phyloP scores from a whole-genome alignment of 805 yeast genomes.

The Wickerhamomyces sydowiorum region DNA sequence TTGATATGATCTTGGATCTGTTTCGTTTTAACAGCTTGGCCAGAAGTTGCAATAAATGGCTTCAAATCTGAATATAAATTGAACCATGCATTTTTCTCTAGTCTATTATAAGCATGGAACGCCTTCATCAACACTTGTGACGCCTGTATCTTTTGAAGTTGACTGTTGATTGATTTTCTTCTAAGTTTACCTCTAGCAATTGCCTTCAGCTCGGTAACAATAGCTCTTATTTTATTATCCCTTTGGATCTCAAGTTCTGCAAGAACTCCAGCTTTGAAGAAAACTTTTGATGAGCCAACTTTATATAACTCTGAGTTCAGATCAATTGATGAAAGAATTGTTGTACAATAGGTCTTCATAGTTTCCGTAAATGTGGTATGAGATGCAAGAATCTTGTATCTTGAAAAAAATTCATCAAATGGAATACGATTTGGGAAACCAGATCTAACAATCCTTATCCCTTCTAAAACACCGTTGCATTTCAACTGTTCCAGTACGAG shows the following conservation, averaged over 20 bases:
- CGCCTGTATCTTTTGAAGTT: slow-evolving; percentile 61
- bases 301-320: slow-evolving; percentile 78
- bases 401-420: slow-evolving; percentile 69
- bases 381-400: slow-evolving; percentile 67
- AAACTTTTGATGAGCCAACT: slow-evolving; percentile 88
- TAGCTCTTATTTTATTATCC: slow-evolving; percentile 52
- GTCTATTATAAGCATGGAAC: slow-evolving; percentile 43
- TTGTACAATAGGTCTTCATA: slow-evolving; percentile 62
- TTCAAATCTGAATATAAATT: slow-evolving; percentile 61
- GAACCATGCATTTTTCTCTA: slow-evolving; percentile 72
- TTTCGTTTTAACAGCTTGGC: slow-evolving; percentile 52
- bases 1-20: slow-evolving; percentile 53
- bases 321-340: slow-evolving; percentile 56
- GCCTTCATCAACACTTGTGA: slow-evolving; percentile 62
- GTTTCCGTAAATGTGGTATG: slow-evolving; percentile 37
- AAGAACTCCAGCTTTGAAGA: slow-evolving; percentile 93
- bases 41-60: slow-evolving; percentile 66
- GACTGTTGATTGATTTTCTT: slow-evolving; percentile 40
- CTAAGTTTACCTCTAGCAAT: slow-evolving; percentile 56
- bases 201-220: slow-evolving; percentile 60
- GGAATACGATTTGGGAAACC: slow-evolving; percentile 93
- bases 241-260: slow-evolving; percentile 81
- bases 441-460: slow-evolving; percentile 93
- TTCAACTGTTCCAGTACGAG: slow-evolving; percentile 84
- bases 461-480: slow-evolving; percentile 97